Evolutionary conservation across 495 filamentous ascomycete genomes (phyloP).

Genomic region (Annulohypoxylon nitens): DNA sequence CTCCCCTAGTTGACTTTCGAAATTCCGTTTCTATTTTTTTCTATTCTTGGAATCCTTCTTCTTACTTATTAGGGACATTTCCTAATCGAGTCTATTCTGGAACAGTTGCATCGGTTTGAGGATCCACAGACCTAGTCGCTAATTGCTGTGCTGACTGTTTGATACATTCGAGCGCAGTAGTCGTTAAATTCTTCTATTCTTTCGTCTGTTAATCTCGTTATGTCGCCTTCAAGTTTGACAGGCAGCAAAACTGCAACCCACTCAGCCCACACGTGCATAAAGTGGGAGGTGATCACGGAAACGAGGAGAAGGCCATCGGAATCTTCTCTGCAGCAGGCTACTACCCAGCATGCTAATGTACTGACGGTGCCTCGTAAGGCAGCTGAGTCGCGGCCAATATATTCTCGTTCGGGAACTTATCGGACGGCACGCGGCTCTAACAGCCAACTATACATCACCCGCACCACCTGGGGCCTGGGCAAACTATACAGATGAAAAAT

Average conservation of each 20-base stretch:
- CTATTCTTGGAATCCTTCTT: slow-evolving; percentile 44
- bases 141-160: slow-evolving; percentile 19
- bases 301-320: not conserved
- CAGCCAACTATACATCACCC: slow-evolving; percentile 4
- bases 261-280: slow-evolving; percentile 12
- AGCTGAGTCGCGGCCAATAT: not conserved
- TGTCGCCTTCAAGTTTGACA: slow-evolving; percentile 1
- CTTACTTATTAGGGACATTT: slow-evolving; percentile 25
- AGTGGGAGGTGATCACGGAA: not conserved
- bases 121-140: slow-evolving; percentile 5
- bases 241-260: slow-evolving; percentile 5
- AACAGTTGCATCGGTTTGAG: slow-evolving; percentile 42
- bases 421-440: slow-evolving; percentile 14
- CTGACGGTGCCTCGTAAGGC: slow-evolving; percentile 15
- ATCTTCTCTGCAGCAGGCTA: not conserved
- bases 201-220: not conserved
- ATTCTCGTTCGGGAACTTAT: slow-evolving; percentile 9
- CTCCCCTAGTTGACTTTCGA: slow-evolving; percentile 27
- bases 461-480: too few species aligned
- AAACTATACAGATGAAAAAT: slow-evolving; percentile 6
- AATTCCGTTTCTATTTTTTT: slow-evolving; percentile 30
- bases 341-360: not conserved
- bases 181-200: slow-evolving; percentile 9
- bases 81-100: slow-evolving; percentile 35
- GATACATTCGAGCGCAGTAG: slow-evolving; percentile 14